Conservation (phyloP, 2,329 filamentous ascomycete genomes). For the Rasamsonia emersonii region DNA sequence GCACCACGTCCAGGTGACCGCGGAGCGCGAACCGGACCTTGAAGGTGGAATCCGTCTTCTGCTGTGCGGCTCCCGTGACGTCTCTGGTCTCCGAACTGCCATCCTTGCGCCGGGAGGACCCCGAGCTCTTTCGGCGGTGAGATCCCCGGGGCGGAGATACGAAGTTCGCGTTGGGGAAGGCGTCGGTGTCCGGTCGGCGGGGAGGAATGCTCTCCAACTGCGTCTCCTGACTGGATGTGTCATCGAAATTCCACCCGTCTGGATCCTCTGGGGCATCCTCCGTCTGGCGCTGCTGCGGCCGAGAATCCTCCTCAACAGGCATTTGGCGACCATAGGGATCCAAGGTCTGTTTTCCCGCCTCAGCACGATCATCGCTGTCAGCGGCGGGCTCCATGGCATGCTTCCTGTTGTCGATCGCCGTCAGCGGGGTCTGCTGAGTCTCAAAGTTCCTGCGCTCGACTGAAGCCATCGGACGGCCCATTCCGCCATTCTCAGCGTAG, state of each 20-base stretch:
- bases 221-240: conserved; percentile 49
- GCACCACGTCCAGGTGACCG: conserved; percentile 87
- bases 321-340: conserved; percentile 51
- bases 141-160: conserved; percentile 66
- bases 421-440: conserved; percentile 41
- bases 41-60: conserved; percentile 68
- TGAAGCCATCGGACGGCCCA: conserved; percentile 36
- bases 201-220: conserved; percentile 42
- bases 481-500: conserved; percentile 31
- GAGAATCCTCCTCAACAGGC: conserved; percentile 33
- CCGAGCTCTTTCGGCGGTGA: conserved; percentile 73
- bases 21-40: conserved; percentile 87
- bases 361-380: conserved; percentile 48
- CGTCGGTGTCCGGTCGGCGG: conserved; percentile 72
- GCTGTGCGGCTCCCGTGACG: conserved; percentile 23
- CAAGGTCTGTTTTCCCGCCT: conserved; percentile 50
- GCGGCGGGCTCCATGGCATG: conserved; percentile 33
- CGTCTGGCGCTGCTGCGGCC: conserved; percentile 28
- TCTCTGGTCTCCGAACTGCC: conserved; percentile 57
- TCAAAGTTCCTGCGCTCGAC: conserved; percentile 34
- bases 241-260: conserved; percentile 92
- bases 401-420: conserved; percentile 45
- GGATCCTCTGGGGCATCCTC: conserved; percentile 45
- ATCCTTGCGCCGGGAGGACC: conserved; percentile 57
- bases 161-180: conserved; percentile 72